Percentiles rank a stretch among this genome's conserved stretches.
These are phyloP conservation scores for Acer campestre DNA, from an alignment of 345 rosid species.

Conservation along the genomic window DNA sequence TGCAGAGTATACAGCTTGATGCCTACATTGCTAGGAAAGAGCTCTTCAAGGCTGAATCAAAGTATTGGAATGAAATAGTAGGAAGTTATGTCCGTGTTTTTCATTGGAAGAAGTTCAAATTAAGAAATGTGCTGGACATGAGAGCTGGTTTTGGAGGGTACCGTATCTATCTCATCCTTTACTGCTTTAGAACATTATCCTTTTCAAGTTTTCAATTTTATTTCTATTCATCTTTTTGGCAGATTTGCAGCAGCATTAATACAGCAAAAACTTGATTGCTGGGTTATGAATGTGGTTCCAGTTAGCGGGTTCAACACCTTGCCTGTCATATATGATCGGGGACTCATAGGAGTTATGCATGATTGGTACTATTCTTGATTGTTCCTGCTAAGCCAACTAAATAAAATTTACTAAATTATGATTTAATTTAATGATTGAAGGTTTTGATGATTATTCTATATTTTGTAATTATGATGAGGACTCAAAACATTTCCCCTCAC, in stretches of 20 bases:
- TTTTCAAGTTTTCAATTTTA: slow-evolving; percentile 9
- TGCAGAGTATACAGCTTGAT: slow-evolving; percentile 81
- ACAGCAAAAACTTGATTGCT: slow-evolving; percentile 66
- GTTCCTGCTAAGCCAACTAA: slow-evolving; percentile 2
- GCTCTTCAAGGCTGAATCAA: slow-evolving; percentile 83
- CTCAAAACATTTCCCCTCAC: background rate
- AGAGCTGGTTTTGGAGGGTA: slow-evolving; percentile 98
- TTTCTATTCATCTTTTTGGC: slow-evolving; percentile 35
- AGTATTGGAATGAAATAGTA: slow-evolving; percentile 87
- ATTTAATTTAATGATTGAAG: background rate
- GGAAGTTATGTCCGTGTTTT: slow-evolving; percentile 70
- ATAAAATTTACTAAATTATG: slow-evolving; percentile 9
- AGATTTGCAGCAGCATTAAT: slow-evolving; percentile 91
- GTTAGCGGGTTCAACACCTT: slow-evolving; percentile 87
- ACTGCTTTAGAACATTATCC: background rate
- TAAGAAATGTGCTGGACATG: slow-evolving; percentile 99
- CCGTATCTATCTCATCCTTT: slow-evolving; percentile 18
- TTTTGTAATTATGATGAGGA: background rate
- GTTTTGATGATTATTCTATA: background rate
- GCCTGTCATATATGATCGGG: slow-evolving; percentile 96
- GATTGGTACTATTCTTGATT: slow-evolving; percentile 70
- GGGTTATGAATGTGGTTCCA: slow-evolving; percentile 95
- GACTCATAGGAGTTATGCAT: slow-evolving; percentile 92
- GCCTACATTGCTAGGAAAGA: slow-evolving; percentile 88
- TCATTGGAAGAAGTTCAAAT: slow-evolving; percentile 76